These are phyloP conservation scores for Diaporthe nobilis DNA, from an alignment of 2,329 filamentous ascomycete species.

Conservation along the genomic window DNA sequence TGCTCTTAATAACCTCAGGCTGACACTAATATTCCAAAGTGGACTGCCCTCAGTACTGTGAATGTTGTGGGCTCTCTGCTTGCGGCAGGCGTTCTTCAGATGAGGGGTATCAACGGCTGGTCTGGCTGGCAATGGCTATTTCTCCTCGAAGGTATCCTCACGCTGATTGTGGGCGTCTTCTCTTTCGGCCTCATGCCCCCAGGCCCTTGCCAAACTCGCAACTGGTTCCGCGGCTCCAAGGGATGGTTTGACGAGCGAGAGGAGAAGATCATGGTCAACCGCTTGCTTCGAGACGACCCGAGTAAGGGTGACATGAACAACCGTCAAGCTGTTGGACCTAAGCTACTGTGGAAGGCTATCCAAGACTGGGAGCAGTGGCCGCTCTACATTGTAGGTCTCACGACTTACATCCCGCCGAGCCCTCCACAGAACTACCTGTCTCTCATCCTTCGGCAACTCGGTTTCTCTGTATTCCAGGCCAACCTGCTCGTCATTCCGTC, in stretches of 20 bases:
- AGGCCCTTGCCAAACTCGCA: conserved; percentile 64
- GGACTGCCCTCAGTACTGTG: conserved; percentile 74
- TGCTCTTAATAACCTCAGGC: conserved; percentile 53
- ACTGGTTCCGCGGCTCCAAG: conserved; percentile 69
- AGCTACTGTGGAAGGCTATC: conserved; percentile 64
- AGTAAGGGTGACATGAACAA: conserved; percentile 75
- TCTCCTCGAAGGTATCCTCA: conserved; percentile 64
- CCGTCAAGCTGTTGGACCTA: conserved; percentile 62
- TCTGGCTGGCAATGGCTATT: conserved; percentile 58
- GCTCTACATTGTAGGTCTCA: conserved; percentile 67
- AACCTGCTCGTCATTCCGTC: conserved; percentile 53
- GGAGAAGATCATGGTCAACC: conserved; percentile 74
- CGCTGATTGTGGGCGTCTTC: conserved; percentile 58
- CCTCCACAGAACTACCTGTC: conserved; percentile 62
- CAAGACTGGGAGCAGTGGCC: conserved; percentile 75
- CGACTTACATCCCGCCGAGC: conserved; percentile 57
- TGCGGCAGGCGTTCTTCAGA: conserved; percentile 67
- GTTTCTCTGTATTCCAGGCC: conserved; percentile 60
- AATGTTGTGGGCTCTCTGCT: conserved; percentile 68
- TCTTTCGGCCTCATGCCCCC: conserved; percentile 62
- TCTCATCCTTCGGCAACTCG: conserved; percentile 58
- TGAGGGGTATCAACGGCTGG: conserved; percentile 66
- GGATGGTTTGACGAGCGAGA: conserved; percentile 75
- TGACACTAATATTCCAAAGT: conserved; percentile 66
- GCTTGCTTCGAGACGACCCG: conserved; percentile 72